Evolutionary conservation across 371 early-diverging fungal genomes (phyloP).

Genomic region (Syncephalastrum sp.): DNA sequence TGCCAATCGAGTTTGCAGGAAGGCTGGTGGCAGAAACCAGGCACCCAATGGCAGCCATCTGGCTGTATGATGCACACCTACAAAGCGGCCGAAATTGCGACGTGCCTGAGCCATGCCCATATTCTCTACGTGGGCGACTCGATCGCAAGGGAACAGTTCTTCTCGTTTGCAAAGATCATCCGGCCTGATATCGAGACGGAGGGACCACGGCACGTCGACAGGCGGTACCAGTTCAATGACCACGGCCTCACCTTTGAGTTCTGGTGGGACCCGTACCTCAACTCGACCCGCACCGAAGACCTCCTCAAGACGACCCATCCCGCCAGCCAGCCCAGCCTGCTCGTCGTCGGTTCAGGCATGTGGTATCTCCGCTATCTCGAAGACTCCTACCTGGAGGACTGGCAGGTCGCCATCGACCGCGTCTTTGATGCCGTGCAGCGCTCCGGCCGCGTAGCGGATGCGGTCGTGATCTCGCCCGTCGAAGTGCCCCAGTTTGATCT

Average conservation of each 20-base stretch:
- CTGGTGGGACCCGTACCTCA: conserved; percentile 70
- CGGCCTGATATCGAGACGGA: conserved; percentile 26
- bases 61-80: conserved; percentile 65
- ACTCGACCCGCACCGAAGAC: conserved; percentile 39
- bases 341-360: conserved; percentile 57
- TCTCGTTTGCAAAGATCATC: conserved; percentile 46
- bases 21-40: conserved; percentile 49
- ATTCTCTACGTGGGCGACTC: conserved; percentile 72
- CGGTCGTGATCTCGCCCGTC: conserved; percentile 39
- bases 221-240: conserved; percentile 18
- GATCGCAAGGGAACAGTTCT: conserved; percentile 60
- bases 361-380: conserved; percentile 56
- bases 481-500: conserved; percentile 33
- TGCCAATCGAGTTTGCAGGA: conserved; percentile 50
- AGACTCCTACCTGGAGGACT: conserved; percentile 43
- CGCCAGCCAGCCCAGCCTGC: conserved; percentile 37
- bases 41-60: conserved; percentile 57
- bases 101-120: conserved; percentile 50
- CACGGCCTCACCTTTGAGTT: conserved; percentile 47
- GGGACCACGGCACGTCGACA: conserved; percentile 35
- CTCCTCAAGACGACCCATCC: conserved; percentile 16
- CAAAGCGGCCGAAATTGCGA: conserved; percentile 30
- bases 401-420: conserved; percentile 46
- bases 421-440: conserved; percentile 27
- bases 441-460: conserved; percentile 28